Percentiles rank a stretch among this genome's conserved stretches.
These are phyloP conservation scores for Mucor irregularis DNA, from an alignment of 371 early-diverging fungal genomes.

Conservation along the genomic window DNA sequence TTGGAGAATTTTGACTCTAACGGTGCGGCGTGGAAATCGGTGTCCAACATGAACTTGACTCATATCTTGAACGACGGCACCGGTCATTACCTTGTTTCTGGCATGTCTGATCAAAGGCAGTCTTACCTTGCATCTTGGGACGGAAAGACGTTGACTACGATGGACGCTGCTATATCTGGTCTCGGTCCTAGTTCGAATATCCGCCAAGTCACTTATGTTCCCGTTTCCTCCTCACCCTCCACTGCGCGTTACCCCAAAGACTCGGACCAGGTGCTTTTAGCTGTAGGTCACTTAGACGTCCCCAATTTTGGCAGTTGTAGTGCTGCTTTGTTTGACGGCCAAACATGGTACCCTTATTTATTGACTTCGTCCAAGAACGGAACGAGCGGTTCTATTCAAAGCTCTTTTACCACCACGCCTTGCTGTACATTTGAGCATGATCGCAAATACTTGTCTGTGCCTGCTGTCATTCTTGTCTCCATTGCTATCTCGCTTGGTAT, in stretches of 20 bases:
- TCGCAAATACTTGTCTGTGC: slow-evolving; percentile 46
- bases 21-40: neutral
- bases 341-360: slow-evolving; percentile 64
- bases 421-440: slow-evolving; percentile 27
- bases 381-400: slow-evolving; percentile 22
- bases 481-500: slow-evolving; percentile 72
- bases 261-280: slow-evolving; percentile 43
- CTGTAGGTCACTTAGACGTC: slow-evolving; percentile 53
- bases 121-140: slow-evolving; percentile 10
- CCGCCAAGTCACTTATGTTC: slow-evolving; percentile 37
- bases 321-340: slow-evolving; percentile 65
- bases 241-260: slow-evolving; percentile 27
- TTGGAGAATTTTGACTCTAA: neutral
- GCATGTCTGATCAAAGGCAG: neutral
- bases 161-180: neutral
- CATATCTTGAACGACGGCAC: slow-evolving; percentile 5
- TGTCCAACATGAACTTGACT: neutral
- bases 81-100: slow-evolving; percentile 7
- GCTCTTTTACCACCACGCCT: slow-evolving; percentile 19
- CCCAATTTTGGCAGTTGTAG: slow-evolving; percentile 45
- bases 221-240: slow-evolving; percentile 17
- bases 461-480: slow-evolving; percentile 73
- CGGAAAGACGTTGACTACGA: neutral
- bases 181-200: slow-evolving; percentile 7
- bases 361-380: slow-evolving; percentile 44